phyloP scores from a whole-genome alignment of 176 grass and related monocot species.

The Tillandsia leiboldiana region DNA sequence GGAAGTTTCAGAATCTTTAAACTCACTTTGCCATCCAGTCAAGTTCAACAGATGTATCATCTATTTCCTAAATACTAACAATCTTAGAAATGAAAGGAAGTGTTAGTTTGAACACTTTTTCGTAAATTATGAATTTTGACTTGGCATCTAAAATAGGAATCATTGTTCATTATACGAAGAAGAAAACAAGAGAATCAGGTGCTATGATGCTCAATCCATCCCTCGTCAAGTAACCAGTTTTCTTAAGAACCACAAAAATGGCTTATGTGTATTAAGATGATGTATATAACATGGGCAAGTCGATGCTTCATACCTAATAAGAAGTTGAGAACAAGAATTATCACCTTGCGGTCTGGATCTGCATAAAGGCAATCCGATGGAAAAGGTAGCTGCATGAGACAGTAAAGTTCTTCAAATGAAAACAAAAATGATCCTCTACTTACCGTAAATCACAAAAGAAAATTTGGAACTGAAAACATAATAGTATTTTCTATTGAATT shows the following conservation, averaged over 20 bases:
- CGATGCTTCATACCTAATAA: not conserved
- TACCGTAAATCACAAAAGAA: not conserved
- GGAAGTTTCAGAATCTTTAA: too few relatives aligned
- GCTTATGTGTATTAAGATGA: not conserved
- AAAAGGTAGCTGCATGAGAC: slow-evolving; percentile 51
- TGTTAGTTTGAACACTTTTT: too few relatives aligned
- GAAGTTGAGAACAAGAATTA: not conserved
- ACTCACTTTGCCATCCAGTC: too few relatives aligned
- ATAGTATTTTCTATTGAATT: not conserved
- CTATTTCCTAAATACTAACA: too few relatives aligned
- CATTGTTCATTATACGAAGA: too few relatives aligned
- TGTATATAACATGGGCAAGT: not conserved
- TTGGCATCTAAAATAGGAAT: too few relatives aligned
- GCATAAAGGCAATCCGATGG: slow-evolving; percentile 77
- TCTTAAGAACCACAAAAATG: not conserved
- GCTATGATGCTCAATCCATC: too few relatives aligned
- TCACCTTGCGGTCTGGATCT: slow-evolving; percentile 82
- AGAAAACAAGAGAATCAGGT: too few relatives aligned
- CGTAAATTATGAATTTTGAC: too few relatives aligned
- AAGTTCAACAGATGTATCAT: too few relatives aligned
- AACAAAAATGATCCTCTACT: not conserved
- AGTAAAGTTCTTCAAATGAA: slow-evolving; percentile 1
- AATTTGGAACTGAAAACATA: not conserved
- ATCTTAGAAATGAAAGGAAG: too few relatives aligned
- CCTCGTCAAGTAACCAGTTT: not conserved